Evolutionary conservation across 164 flowering plant species (phyloP), one percentile per base, ranked within the genome.

Genomic region (Sedum album): DNA sequence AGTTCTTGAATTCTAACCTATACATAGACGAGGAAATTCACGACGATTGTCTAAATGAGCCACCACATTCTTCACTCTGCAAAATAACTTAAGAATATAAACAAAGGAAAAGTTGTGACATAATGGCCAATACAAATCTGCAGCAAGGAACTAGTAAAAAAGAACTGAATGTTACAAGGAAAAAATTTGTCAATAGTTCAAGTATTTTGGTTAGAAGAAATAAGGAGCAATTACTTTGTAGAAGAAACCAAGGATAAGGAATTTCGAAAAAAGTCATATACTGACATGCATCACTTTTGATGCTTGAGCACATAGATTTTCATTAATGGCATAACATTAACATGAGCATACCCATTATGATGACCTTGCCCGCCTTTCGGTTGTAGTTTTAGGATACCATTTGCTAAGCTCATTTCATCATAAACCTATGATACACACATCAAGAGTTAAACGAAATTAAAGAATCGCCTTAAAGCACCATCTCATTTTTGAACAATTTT

Each of bases 291-390:
- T 49, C 9, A 49, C 57, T 49, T 49, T 25, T 49, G 57, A 49
- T 44, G 49, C 49, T 3, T 11, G 2, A 44, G 10, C 17, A 44
- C 18, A 44, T n/a, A n/a, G n/a, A n/a, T n/a, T n/a, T n/a, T n/a
- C n/a, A n/a, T n/a, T n/a, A n/a, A n/a, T n/a, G n/a, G 3, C 14
- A 6, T 53, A 53, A 25, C 28, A 23, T 23, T 23, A 4, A 23
- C 39, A 20, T 33, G 49, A 63, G 26, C 75, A 68, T 86, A 91
- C 97, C 99, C 99, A 67, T 85, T 94, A 77, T 94, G 97, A 84
- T 91, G 80, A 26, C 97, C 97, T 82, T 88, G 97, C 35, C 99
- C 97, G 78, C 94, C 97, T 82, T 83, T 92, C 28, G 89, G 95
- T 69, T 88, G 92, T 71, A 95, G 79, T 80, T 92, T 84, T 71